Base-by-base conservation (phyloP, 169 alveolate species). In the Ichthyophthirius multifiliis region DNA sequence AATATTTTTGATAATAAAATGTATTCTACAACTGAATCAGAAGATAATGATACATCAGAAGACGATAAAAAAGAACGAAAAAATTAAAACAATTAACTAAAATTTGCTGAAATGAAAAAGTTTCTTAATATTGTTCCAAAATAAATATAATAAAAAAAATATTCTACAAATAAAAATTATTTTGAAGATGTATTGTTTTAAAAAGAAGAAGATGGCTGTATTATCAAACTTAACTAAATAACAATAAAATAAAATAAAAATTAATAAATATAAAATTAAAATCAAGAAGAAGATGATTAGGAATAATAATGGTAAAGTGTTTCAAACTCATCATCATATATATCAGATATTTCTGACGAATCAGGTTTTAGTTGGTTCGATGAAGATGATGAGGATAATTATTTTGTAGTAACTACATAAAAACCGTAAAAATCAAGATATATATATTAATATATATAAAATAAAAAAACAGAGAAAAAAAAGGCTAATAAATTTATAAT, bases 41-140 rank as follows among this genome's bases (percentile, higher is more conserved):
- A 81, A 81, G 86, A 81, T 20, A 81, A 81, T 73, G 86, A 81
- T 73, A 71, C 86, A 4, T 76, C 76, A 47, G 86, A 81, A 23
- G 86, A 81, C 5, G 75, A 47, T 0, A 63, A 81, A 43, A 12
- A 13, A 44, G 43, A 37, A 4, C 63, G 65, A 32, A 5, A 43
- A 15, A 47, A 67, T 34, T 65, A 78, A 44, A 63, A 63, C 44
- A 35, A 64, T 1, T 16, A 39, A 44, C 44, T 65, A 5, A 64
- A 78, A n/a, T 23, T 35, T 15, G 47, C 47, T 16, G 78, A 78
- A 39, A 39, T 55, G n/a, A 46, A 63, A 62, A 64, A 55, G 30
- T 76, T n/a, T 45, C 75, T 64, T 15, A 78, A 78, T 43, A 41
- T 0, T 34, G 48, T 41, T 27, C 34, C 30, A 43, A 63, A 30